phyloP scores from a whole-genome alignment of 768 basidiomycete species.

The Clitopilus hobsonii region DNA sequence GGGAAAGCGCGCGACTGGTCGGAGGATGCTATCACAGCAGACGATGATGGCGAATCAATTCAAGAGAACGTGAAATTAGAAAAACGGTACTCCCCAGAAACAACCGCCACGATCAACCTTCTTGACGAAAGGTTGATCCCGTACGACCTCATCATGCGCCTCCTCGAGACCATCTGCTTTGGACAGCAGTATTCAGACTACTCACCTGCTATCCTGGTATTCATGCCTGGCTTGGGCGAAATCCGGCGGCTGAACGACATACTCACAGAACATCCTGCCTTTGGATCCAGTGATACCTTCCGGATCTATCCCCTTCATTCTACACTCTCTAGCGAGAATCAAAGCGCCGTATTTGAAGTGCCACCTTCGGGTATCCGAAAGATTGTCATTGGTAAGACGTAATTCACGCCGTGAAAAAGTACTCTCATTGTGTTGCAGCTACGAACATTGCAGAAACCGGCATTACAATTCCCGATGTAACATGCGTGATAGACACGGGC shows the following conservation, averaged over 20 bases:
- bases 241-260: constrained; percentile 86
- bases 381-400: constrained; percentile 80
- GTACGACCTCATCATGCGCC: constrained; percentile 81
- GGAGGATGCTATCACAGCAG: constrained; percentile 57
- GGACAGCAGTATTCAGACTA: constrained; percentile 44
- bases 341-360: constrained; percentile 85
- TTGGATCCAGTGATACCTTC: constrained; percentile 63
- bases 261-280: constrained; percentile 67
- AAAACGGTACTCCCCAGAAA: constrained; percentile 76
- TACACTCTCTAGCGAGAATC: constrained; percentile 86
- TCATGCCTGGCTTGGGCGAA: constrained; percentile 93
- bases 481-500: constrained; percentile 92
- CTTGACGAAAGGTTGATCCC: constrained; percentile 87
- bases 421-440: constrained; percentile 35
- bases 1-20: constrained; percentile 68
- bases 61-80: constrained; percentile 51
- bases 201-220: constrained; percentile 82
- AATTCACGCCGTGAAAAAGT: background rate
- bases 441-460: constrained; percentile 97
- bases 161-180: constrained; percentile 83
- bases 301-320: constrained; percentile 87
- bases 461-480: constrained; percentile 97
- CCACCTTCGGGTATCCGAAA: constrained; percentile 80
- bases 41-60: constrained; percentile 55
- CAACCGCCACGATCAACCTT: constrained; percentile 74